Base-by-base conservation (phyloP, 2,329 filamentous ascomycete species). In the Aspergillus alliaceus region DNA sequence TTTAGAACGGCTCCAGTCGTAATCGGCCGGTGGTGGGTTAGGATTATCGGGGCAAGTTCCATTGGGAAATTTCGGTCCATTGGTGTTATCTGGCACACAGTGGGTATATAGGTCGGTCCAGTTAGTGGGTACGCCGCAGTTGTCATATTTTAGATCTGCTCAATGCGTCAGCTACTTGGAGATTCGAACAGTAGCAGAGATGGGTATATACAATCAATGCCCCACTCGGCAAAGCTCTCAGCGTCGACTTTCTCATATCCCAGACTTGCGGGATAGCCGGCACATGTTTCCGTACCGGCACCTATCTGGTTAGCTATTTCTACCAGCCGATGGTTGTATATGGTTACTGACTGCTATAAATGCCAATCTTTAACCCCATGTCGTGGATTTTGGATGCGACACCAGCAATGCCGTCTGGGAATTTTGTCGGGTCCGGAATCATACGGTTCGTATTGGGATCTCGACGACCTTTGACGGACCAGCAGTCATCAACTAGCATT, bases 301-400 rank as follows among this genome's bases (percentile, higher is more conserved):
- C 70, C 70, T 73, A 25, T 22, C 6, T 8, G 9, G 9, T n/a
- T 35, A 48, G 32, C 3, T 9, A n/a, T 37, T 11, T 31, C n/a
- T 5, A 2, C 8, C 15, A 11, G 8, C 15, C 4, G 8, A 44
- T 44, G 7, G 14, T 27, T 8, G 24, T 44, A 9, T 5, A 5
- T 2, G 11, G 14, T 9, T 11, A 58, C 61, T 35, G 42, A 66
- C 80, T 81, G 62, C 81, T 81, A 65, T 89, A 89, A 56, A 89
- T 86, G 1, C 86, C 86, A 9, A 87, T 72, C 66, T 88, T 88
- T 44, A 89, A 65, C 2, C 83, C 84, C 59, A 85, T 64, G 2
- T 64, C 71, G 58, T 88, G 86, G 20, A 88, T 77, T 56, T 81
- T 66, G 24, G 81, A 71, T 1, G 84, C 84, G 1, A 82, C 69